These are phyloP conservation scores for Lachnellula hyalina DNA, from an alignment of 2,329 filamentous ascomycete genomes.

Conservation along the genomic window DNA sequence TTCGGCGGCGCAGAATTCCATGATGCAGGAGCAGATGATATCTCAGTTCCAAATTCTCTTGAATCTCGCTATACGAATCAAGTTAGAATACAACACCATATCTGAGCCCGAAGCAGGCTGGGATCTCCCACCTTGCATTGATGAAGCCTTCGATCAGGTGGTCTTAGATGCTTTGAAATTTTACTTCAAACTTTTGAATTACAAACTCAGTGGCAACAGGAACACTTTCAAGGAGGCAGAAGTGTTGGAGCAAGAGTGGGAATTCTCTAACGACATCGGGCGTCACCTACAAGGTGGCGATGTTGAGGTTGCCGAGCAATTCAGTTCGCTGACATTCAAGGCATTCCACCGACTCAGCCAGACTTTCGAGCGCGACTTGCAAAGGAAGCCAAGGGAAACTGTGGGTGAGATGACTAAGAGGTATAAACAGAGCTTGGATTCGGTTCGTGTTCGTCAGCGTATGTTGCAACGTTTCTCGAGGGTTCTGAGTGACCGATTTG, in stretches of 20 bases:
- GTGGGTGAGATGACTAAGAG: conserved; percentile 89
- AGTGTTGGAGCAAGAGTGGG: conserved; percentile 95
- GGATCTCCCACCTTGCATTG: conserved; percentile 93
- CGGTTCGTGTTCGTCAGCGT: conserved; percentile 89
- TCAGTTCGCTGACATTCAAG: conserved; percentile 89
- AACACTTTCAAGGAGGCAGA: conserved; percentile 99
- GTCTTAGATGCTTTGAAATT: conserved; percentile 92
- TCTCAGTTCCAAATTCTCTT: conserved; percentile 91
- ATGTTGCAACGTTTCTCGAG: conserved; percentile 95
- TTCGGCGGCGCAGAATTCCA: conserved; percentile 80
- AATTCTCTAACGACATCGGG: conserved; percentile 91
- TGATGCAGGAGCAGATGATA: conserved; percentile 98
- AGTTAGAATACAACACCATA: conserved; percentile 78
- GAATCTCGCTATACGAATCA: conserved; percentile 87
- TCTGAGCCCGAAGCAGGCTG: conserved; percentile 85
- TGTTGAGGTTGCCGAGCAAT: conserved; percentile 96
- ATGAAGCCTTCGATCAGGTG: conserved; percentile 90
- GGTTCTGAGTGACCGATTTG: conserved; percentile 86
- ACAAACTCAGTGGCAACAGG: conserved; percentile 95
- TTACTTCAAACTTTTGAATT: conserved; percentile 98
- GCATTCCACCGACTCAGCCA: conserved; percentile 80
- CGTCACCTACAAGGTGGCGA: conserved; percentile 88
- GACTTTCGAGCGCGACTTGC: conserved; percentile 88
- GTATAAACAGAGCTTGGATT: conserved; percentile 93
- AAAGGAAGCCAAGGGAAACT: conserved; percentile 77